Percentiles rank a stretch among this genome's conserved stretches.
phyloP scores from a whole-genome alignment of 1,284 basidiomycete species.

The Neolentinus lepideus region DNA sequence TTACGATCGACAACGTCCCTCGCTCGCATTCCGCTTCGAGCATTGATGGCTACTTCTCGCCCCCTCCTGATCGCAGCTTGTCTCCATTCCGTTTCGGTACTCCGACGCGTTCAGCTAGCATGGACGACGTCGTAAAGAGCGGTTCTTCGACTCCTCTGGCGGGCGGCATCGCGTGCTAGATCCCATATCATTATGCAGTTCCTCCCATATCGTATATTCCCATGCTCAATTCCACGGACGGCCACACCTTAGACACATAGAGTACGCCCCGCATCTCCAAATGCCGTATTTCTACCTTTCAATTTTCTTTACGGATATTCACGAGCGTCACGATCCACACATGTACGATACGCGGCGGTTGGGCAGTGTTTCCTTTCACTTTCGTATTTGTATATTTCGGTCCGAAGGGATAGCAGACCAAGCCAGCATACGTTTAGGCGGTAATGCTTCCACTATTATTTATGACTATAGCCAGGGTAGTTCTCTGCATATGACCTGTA shows the following conservation, averaged over 20 bases:
- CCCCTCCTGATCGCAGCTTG: slow-evolving; percentile 14
- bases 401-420: not conserved
- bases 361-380: not conserved
- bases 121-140: slow-evolving; percentile 22
- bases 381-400: not conserved
- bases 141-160: slow-evolving; percentile 18
- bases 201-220: not conserved
- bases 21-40: slow-evolving; percentile 51
- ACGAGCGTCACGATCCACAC: not conserved
- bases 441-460: not conserved
- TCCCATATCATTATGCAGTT: not conserved
- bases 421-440: not conserved
- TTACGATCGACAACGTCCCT: slow-evolving; percentile 27
- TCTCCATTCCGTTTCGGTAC: slow-evolving; percentile 16
- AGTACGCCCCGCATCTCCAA: not conserved
- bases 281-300: not conserved
- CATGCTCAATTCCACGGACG: not conserved
- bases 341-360: not conserved
- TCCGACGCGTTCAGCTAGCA: slow-evolving; percentile 23
- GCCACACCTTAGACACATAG: not conserved
- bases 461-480: not conserved
- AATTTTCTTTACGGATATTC: not conserved
- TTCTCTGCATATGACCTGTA: not conserved
- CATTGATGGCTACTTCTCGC: slow-evolving; percentile 40
- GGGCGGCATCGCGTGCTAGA: not conserved